Conservation (phyloP, 371 early-diverging fungal species). For the Mucor plumbeus region DNA sequence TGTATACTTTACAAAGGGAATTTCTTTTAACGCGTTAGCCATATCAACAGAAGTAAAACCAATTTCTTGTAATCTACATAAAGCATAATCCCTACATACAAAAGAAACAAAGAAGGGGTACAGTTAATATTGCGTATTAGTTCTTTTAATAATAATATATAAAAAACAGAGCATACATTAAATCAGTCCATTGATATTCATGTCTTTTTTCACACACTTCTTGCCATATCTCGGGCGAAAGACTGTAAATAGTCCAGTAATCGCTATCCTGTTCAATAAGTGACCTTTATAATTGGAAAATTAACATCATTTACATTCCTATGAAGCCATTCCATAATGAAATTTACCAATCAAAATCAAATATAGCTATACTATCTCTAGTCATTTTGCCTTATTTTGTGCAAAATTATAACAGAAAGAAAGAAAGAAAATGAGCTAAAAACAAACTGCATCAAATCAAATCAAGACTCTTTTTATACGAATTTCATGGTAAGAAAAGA, state of each 20-base stretch:
- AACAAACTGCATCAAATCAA: not conserved
- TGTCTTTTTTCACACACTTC: constrained; percentile 27
- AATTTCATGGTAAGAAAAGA: not conserved
- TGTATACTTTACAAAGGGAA: constrained; percentile 63
- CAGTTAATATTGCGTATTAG: no score
- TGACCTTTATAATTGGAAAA: constrained; percentile 47
- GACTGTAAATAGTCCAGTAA: constrained; percentile 56
- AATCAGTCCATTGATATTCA: constrained; percentile 72
- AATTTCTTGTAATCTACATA: constrained; percentile 59
- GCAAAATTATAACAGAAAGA: no score
- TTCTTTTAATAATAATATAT: no score
- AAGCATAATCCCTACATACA: constrained; percentile 46
- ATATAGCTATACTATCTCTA: constrained; percentile 51
- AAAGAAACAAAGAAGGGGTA: not conserved
- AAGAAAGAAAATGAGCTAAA: not conserved
- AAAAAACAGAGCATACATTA: constrained; percentile 53
- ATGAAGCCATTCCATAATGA: not conserved
- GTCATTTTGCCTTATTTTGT: not conserved
- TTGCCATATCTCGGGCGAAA: constrained; percentile 48
- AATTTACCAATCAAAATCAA: constrained; percentile 77
- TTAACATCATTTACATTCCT: not conserved
- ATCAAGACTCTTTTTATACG: not conserved
- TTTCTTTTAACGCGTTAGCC: constrained; percentile 46
- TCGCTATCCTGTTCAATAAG: constrained; percentile 79
- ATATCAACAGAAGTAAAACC: constrained; percentile 60